Base-by-base conservation (phyloP, 1,139 yeast genomes). In the Kodamaea ohmeri region DNA sequence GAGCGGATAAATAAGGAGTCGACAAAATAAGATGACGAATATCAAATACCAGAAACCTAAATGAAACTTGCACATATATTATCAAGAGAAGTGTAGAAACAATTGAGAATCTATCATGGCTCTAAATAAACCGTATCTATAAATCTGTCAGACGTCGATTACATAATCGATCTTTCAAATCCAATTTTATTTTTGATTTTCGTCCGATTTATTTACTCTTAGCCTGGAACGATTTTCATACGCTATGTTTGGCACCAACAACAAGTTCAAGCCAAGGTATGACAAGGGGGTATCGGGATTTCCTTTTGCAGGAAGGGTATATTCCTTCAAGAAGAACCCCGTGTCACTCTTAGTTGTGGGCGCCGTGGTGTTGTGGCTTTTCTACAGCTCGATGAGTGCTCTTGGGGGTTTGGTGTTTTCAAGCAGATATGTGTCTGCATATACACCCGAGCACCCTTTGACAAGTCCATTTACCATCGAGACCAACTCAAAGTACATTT, bases 1-100 rank as follows among this genome's bases (percentile, higher is more conserved):
- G 92, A 86, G 52, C 71, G 94, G 51, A 76, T 80, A 38, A 63
- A 56, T 46, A 62, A 60, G 47, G 71, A 61, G 30, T 25, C 28
- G 6, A 13, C 28, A 5, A 25, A 8, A 17, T 25, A 25, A 13
- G 8, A n/a, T n/a, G n/a, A n/a, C n/a, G n/a, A n/a, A n/a, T n/a
- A n/a, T n/a, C n/a, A n/a, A n/a, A n/a, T n/a, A n/a, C n/a, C n/a
- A n/a, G n/a, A n/a, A n/a, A n/a, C n/a, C n/a, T n/a, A n/a, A n/a
- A n/a, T n/a, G n/a, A n/a, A n/a, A n/a, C n/a, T n/a, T n/a, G n/a
- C n/a, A n/a, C n/a, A n/a, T n/a, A n/a, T n/a, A n/a, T n/a, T n/a
- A n/a, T n/a, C n/a, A n/a, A n/a, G n/a, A n/a, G n/a, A n/a, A n/a
- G n/a, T 20, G 22, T 20, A 20, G 22, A 20, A 20, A 6, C 6